Conservation (phyloP, 805 yeast species). For the Kluyveromyces nonfermentans region DNA sequence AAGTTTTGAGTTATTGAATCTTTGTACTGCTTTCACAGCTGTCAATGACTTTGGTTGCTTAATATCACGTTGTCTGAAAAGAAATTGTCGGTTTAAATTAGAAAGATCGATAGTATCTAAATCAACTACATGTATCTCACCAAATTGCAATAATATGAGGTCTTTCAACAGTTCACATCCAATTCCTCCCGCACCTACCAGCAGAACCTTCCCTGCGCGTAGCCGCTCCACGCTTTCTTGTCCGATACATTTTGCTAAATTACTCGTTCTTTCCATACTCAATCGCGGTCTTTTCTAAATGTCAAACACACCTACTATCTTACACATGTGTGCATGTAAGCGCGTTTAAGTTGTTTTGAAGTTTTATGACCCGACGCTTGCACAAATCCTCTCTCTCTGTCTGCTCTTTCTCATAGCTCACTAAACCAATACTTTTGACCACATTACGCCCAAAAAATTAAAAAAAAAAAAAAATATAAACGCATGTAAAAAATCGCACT, state of each 20-base stretch:
- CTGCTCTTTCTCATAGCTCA: too few relatives aligned
- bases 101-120: slow-evolving; percentile 90
- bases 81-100: slow-evolving; percentile 85
- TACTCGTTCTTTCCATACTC: slow-evolving; percentile 17
- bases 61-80: slow-evolving; percentile 83
- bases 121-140: slow-evolving; percentile 87
- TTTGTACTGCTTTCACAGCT: slow-evolving; percentile 71
- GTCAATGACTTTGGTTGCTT: slow-evolving; percentile 81
- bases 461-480: too few relatives aligned
- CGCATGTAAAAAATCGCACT: too few relatives aligned
- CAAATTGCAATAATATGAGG: slow-evolving; percentile 67
- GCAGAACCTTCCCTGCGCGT: slow-evolving; percentile 45
- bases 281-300: neutral
- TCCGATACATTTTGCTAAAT: slow-evolving; percentile 21
- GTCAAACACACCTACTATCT: too few relatives aligned
- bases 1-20: slow-evolving; percentile 58
- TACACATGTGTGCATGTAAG: too few relatives aligned
- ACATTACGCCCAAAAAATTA: too few relatives aligned
- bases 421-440: too few relatives aligned
- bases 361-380: too few relatives aligned
- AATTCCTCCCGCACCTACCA: slow-evolving; percentile 96
- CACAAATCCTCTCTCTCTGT: too few relatives aligned
- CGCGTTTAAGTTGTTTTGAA: too few relatives aligned
- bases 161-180: slow-evolving; percentile 88
- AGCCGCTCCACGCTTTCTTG: slow-evolving; percentile 17